These are phyloP conservation scores for Colletotrichum sp. DNA, from an alignment of 2,329 filamentous ascomycete genomes.

Conservation along the genomic window DNA sequence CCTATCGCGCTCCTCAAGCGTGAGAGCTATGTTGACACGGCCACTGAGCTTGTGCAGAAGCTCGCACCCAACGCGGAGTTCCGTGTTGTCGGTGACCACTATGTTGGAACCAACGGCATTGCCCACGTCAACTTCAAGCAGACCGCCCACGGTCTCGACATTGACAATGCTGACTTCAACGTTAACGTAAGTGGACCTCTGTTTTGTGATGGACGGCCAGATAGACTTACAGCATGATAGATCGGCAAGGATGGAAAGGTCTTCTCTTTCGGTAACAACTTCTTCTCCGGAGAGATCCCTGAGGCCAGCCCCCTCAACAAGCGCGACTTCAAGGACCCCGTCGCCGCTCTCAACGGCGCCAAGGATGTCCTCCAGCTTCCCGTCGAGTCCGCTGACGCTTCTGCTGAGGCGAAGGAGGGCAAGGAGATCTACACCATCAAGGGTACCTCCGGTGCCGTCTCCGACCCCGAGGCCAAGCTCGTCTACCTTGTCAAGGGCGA, in stretches of 20 bases:
- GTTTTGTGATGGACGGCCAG: neutral
- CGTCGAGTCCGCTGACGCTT: constrained; percentile 29
- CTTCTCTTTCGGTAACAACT: constrained; percentile 57
- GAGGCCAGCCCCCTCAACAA: constrained; percentile 39
- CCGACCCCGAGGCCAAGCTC: constrained; percentile 54
- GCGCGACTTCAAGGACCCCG: constrained; percentile 45
- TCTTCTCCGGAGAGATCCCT: constrained; percentile 47
- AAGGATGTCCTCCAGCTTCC: constrained; percentile 36
- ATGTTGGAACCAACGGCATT: constrained; percentile 54
- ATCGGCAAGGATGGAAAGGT: constrained; percentile 52
- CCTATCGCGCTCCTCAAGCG: constrained; percentile 33
- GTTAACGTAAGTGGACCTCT: constrained; percentile 50
- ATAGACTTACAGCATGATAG: constrained; percentile 28
- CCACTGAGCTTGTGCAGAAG: constrained; percentile 40
- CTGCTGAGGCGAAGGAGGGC: constrained; percentile 28
- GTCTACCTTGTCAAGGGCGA: constrained; percentile 54
- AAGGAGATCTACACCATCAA: constrained; percentile 40
- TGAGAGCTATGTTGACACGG: constrained; percentile 41
- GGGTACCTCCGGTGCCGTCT: constrained; percentile 47
- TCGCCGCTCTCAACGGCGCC: constrained; percentile 47
- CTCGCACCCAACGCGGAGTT: constrained; percentile 39
- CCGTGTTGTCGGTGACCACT: constrained; percentile 50
- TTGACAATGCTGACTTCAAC: constrained; percentile 61
- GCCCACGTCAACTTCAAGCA: constrained; percentile 61
- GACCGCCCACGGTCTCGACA: constrained; percentile 54